These are phyloP conservation scores for Aschersonia sp. DNA, from an alignment of 2,329 filamentous ascomycete species.

Conservation along the genomic window DNA sequence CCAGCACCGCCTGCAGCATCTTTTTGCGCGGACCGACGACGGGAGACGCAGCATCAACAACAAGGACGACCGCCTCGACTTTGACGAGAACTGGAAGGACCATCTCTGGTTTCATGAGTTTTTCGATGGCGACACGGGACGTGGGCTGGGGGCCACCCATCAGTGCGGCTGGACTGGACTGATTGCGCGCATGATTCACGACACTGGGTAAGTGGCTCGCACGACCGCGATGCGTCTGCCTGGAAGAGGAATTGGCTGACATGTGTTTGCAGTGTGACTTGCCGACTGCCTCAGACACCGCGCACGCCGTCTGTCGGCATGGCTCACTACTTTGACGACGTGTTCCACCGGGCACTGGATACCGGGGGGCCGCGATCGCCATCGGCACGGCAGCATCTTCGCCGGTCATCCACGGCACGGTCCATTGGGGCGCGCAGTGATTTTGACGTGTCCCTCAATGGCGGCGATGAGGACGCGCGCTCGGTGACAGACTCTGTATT, in stretches of 20 bases:
- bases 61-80: conserved; percentile 74
- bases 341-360: conserved; percentile 39
- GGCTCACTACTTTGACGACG: conserved; percentile 90
- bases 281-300: conserved; percentile 83
- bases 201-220: conserved; percentile 62
- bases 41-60: conserved; percentile 81
- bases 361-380: conserved; percentile 21
- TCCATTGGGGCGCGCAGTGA: conserved; percentile 78
- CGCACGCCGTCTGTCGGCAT: conserved; percentile 73
- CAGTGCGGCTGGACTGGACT: conserved; percentile 95
- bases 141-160: conserved; percentile 81
- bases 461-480: conserved; percentile 23
- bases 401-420: conserved; percentile 67
- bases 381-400: conserved; percentile 36
- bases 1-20: conserved; percentile 83
- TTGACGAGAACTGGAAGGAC: conserved; percentile 80
- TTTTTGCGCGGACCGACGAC: conserved; percentile 73
- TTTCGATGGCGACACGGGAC: conserved; percentile 84
- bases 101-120: conserved; percentile 90
- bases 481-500: conserved; percentile 18
- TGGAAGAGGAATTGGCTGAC: conserved; percentile 1
- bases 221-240: background rate
- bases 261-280: conserved; percentile 50
- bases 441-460: conserved; percentile 42
- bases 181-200: conserved; percentile 93